Conservation (phyloP, 2,329 filamentous ascomycete genomes). For the Xylaria sp. region DNA sequence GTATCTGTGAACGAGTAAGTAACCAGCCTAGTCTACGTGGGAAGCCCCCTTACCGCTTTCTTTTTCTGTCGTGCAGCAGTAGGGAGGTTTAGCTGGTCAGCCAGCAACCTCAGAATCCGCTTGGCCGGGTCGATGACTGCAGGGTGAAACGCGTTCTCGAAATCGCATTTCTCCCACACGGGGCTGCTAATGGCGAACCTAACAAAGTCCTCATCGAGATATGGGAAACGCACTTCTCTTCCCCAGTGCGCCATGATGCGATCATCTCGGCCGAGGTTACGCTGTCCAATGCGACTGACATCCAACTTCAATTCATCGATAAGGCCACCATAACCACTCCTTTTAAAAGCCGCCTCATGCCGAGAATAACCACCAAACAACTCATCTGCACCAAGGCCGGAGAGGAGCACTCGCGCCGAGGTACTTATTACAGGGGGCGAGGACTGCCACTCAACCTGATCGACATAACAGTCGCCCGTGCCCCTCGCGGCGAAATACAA, state of each 20-base stretch:
- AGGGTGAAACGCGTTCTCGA: slow-evolving; percentile 61
- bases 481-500: slow-evolving; percentile 95
- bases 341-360: slow-evolving; percentile 79
- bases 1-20: slow-evolving; percentile 64
- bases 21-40: background rate
- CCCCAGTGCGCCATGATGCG: slow-evolving; percentile 90
- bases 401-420: slow-evolving; percentile 83
- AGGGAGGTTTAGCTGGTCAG: slow-evolving; percentile 76
- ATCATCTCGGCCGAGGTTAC: slow-evolving; percentile 96
- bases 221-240: slow-evolving; percentile 89
- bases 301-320: slow-evolving; percentile 87
- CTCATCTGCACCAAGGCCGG: slow-evolving; percentile 94
- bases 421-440: slow-evolving; percentile 57
- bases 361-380: slow-evolving; percentile 93
- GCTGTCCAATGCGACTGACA: slow-evolving; percentile 83
- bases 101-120: slow-evolving; percentile 79
- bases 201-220: slow-evolving; percentile 87
- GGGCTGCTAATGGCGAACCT: slow-evolving; percentile 78
- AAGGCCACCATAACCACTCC: slow-evolving; percentile 75
- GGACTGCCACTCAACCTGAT: slow-evolving; percentile 42
- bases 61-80: slow-evolving; percentile 88
- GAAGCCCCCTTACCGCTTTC: slow-evolving; percentile 71
- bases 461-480: slow-evolving; percentile 59
- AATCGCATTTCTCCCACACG: slow-evolving; percentile 89
- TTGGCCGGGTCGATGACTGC: slow-evolving; percentile 78